Percentiles rank a stretch among this genome's conserved stretches.
Conservation (phyloP, 805 yeast genomes). For the Kuraishia ogatae region DNA sequence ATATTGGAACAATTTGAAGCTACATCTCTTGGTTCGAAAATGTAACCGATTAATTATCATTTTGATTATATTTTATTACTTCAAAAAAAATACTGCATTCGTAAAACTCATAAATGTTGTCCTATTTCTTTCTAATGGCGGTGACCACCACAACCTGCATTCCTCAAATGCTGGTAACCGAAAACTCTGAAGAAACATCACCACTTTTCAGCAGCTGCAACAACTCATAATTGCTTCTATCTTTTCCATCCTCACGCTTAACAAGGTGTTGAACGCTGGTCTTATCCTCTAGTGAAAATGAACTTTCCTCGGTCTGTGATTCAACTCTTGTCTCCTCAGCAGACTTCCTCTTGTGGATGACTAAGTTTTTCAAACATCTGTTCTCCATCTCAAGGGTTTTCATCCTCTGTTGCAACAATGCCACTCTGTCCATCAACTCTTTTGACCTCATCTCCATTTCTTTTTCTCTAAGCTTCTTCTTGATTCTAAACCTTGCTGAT, state of each 20-base stretch:
- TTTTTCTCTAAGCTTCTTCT: slow-evolving; percentile 87
- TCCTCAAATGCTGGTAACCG: slow-evolving; percentile 1
- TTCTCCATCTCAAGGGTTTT: slow-evolving; percentile 56
- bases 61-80: too few relatives aligned
- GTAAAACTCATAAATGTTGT: background rate
- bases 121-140: background rate
- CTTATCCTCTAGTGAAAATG: background rate
- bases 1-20: too few relatives aligned
- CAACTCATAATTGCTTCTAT: slow-evolving; percentile 5
- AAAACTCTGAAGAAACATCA: slow-evolving; percentile 3
- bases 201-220: slow-evolving; percentile 4
- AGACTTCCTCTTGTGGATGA: slow-evolving; percentile 34
- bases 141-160: background rate
- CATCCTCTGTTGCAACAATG: slow-evolving; percentile 34
- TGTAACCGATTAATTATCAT: too few relatives aligned
- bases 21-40: too few relatives aligned
- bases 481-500: slow-evolving; percentile 84
- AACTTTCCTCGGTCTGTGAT: background rate
- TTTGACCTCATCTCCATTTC: slow-evolving; percentile 75
- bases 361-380: slow-evolving; percentile 42
- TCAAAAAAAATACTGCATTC: background rate
- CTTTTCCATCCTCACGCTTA: background rate
- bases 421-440: slow-evolving; percentile 44
- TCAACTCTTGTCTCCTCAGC: background rate
- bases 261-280: background rate